These are phyloP conservation scores for Saturnispora quitensis DNA, from an alignment of 805 yeast species.

Conservation along the genomic window DNA sequence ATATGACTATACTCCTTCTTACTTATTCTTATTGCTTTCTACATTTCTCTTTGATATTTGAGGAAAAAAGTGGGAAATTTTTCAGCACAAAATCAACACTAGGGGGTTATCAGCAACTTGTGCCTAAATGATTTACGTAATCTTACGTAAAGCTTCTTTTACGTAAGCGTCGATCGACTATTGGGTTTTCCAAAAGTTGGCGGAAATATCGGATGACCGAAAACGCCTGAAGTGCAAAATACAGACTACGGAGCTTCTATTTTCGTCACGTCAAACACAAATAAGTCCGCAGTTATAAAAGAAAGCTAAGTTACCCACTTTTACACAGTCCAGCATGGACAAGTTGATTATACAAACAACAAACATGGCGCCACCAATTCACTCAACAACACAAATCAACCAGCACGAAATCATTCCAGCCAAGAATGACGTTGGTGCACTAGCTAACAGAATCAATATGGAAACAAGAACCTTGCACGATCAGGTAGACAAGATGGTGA, in stretches of 20 bases:
- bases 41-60: not conserved
- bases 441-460: constrained; percentile 70
- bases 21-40: not conserved
- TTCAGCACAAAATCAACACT: not conserved
- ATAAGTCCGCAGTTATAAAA: not conserved
- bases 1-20: not conserved
- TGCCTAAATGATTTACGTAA: not conserved
- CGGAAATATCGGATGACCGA: not conserved
- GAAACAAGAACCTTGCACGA: constrained; percentile 62
- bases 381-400: constrained; percentile 11
- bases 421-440: constrained; percentile 74
- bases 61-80: not conserved
- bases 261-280: not conserved
- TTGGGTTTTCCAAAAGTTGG: not conserved
- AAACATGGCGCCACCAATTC: constrained; percentile 11
- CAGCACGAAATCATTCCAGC: constrained; percentile 58
- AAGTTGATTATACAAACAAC: not conserved
- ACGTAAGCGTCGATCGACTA: not conserved
- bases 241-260: not conserved
- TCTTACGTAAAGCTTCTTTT: not conserved
- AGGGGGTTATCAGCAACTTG: not conserved
- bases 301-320: not conserved
- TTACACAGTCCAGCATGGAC: no score
- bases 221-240: not conserved
- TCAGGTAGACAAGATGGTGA: constrained; percentile 58